Evolutionary conservation across 371 early-diverging fungal genomes (phyloP), one percentile per base, ranked within the genome.

Genomic region (Lichtheimia ramosa): DNA sequence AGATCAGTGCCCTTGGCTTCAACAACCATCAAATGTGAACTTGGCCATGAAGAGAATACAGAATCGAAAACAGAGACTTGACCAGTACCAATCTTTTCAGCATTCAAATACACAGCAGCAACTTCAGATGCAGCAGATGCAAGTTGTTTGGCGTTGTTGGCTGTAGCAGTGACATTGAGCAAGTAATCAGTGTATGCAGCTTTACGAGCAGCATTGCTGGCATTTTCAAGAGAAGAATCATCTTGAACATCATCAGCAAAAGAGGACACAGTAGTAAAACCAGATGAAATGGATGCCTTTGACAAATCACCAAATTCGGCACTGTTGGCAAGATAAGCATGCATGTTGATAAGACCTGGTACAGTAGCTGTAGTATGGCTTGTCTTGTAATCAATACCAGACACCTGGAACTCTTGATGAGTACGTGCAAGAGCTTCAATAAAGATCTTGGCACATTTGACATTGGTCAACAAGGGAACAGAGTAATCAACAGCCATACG

Each of bases 401-500:
- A 71, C 23, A 96, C 83, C 55, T 92, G 90, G 72, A 89, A 89
- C 2, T 83, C 85, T 58, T 82, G 81, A 46, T 46, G 46, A 61
- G 84, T 79, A 61, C 95, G 90, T 12, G 90, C 84, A 51, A 97
- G 77, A 1, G 98, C 97, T 82, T 97, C 98, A 40, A 96, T 83
- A 62, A 98, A 96, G 61, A 98, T 78, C 82, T 94, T 95, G 69
- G 97, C 98, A 72, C 96, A 95, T 82, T 98, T 97, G 83, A 96
- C 88, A 73, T 98, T 96, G 68, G 96, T 98, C 76, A 98, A 93
- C 65, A 98, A 77, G 16, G 97, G 97, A 54, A 97, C 83, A 40
- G 93, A 92, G 64, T 93, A 92, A 76, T 98, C 98, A 20, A 97
- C 95, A 39, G 97, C 96, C 92, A 96, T 91, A 77, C 98, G 89